These are phyloP conservation scores for Talaromyces wortmannii DNA, from an alignment of 495 filamentous ascomycete species.

Conservation along the genomic window DNA sequence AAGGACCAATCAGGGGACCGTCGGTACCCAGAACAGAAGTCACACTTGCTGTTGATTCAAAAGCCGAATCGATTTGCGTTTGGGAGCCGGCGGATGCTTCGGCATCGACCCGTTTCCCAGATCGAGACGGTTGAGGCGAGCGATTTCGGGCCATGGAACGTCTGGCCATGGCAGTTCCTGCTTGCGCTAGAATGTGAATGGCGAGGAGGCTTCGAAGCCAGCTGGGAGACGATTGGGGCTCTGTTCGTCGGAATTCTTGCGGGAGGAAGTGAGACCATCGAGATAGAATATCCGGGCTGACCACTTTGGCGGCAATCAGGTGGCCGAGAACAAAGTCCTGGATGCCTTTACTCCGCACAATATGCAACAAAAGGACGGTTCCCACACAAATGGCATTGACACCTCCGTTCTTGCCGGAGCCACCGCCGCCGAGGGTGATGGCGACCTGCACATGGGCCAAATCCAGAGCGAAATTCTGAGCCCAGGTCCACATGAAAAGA, in stretches of 20 bases:
- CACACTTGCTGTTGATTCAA: constrained; percentile 38
- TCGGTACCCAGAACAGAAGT: constrained; percentile 44
- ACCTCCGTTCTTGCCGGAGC: constrained; percentile 66
- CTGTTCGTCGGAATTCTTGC: constrained; percentile 33
- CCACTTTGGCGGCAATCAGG: constrained; percentile 37
- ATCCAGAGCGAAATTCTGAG: constrained; percentile 84
- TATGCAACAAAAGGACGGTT: constrained; percentile 66
- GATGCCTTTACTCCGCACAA: constrained; percentile 54
- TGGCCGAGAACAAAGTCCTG: constrained; percentile 42
- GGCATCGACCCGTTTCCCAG: constrained; percentile 47
- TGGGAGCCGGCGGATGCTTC: constrained; percentile 49
- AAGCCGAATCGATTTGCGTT: constrained; percentile 34
- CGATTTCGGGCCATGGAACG: constrained; percentile 45
- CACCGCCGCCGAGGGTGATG: constrained; percentile 83
- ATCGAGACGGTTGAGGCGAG: constrained; percentile 29
- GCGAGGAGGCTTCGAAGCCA: constrained; percentile 62
- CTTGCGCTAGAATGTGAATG: constrained; percentile 87
- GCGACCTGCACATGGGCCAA: constrained; percentile 96
- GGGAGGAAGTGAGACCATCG: constrained; percentile 37
- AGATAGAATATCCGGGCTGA: constrained; percentile 36
- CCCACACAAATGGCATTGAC: constrained; percentile 68
- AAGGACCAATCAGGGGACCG: constrained; percentile 41
- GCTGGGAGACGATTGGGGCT: constrained; percentile 41
- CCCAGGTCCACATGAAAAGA: constrained; percentile 80
- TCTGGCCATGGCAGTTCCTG: constrained; percentile 45